phyloP scores from a whole-genome alignment of 495 filamentous ascomycete species.

The Trichoderma virens region DNA sequence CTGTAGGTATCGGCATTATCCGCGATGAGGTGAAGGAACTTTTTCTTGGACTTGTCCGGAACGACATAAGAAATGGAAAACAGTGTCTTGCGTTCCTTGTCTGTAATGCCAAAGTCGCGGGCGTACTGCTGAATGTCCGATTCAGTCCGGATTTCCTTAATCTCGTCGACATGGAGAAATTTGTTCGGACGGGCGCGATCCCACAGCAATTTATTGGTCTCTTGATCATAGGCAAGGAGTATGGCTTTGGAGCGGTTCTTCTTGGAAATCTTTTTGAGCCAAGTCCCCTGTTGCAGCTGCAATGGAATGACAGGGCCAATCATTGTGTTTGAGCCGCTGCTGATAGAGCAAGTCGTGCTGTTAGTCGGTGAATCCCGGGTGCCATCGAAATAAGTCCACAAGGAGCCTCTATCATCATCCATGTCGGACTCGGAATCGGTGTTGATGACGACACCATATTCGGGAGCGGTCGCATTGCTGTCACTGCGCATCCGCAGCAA shows the following conservation, averaged over 20 bases:
- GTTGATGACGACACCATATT: slow-evolving; percentile 49
- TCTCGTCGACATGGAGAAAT: slow-evolving; percentile 87
- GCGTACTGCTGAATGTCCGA: slow-evolving; percentile 83
- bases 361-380: slow-evolving; percentile 23
- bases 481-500: slow-evolving; percentile 81
- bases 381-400: slow-evolving; percentile 11
- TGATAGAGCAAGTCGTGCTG: slow-evolving; percentile 29
- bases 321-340: slow-evolving; percentile 19
- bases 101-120: slow-evolving; percentile 65
- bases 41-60: slow-evolving; percentile 63
- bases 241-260: slow-evolving; percentile 66
- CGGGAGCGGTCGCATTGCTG: slow-evolving; percentile 59
- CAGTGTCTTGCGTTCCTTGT: slow-evolving; percentile 59
- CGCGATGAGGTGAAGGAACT: slow-evolving; percentile 73
- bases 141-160: slow-evolving; percentile 79
- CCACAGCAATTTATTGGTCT: slow-evolving; percentile 81
- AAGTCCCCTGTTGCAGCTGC: slow-evolving; percentile 65
- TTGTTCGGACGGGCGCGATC: slow-evolving; percentile 70
- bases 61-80: slow-evolving; percentile 82
- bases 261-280: slow-evolving; percentile 72
- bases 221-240: slow-evolving; percentile 68
- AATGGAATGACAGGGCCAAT: slow-evolving; percentile 64
- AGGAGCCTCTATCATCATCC: slow-evolving; percentile 25
- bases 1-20: slow-evolving; percentile 58
- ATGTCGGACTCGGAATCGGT: slow-evolving; percentile 57